Conservation (phyloP, 768 basidiomycete genomes). For the Pleurotus ostreatus region DNA sequence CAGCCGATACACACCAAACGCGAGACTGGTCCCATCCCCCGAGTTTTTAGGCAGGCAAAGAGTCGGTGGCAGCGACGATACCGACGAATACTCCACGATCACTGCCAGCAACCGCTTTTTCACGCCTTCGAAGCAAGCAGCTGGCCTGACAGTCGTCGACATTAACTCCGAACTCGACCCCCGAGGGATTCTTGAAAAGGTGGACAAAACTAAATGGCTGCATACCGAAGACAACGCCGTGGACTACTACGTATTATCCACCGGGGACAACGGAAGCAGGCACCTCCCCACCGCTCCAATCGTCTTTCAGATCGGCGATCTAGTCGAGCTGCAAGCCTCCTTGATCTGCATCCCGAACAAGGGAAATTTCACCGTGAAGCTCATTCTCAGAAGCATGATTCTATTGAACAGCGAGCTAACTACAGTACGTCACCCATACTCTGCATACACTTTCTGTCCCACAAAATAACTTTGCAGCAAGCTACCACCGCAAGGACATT, state of each 20-base stretch:
- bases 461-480: neutral
- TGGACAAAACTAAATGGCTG: neutral
- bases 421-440: neutral
- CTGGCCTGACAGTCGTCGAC: neutral
- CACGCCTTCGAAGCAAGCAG: neutral
- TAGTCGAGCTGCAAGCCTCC: neutral
- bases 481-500: neutral
- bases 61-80: neutral
- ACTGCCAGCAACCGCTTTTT: neutral
- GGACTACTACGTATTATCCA: neutral
- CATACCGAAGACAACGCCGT: neutral
- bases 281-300: neutral
- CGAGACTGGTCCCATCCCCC: neutral
- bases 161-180: neutral
- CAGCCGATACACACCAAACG: neutral
- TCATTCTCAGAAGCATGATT: neutral
- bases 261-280: neutral
- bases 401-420: neutral
- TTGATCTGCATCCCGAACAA: neutral
- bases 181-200: neutral
- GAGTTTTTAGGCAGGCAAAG: neutral
- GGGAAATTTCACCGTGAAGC: neutral
- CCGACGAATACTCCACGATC: neutral
- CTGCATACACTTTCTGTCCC: neutral
- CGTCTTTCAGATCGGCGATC: neutral